Evolutionary conservation across 257 asterid genomes (phyloP).

Genomic region (Pogostemon cablin): DNA sequence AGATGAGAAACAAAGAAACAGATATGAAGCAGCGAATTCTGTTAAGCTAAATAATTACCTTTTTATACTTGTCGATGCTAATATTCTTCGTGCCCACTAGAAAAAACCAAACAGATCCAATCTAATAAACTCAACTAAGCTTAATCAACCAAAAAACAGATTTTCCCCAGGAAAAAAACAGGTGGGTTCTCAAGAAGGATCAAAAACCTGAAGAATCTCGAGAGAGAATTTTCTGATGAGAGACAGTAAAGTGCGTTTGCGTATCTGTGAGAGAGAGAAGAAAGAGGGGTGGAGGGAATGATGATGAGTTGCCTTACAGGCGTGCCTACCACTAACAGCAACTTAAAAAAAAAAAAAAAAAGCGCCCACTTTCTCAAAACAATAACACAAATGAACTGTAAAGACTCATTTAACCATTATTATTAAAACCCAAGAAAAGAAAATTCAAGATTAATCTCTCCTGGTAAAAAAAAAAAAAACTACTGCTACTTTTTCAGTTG

Average conservation of each 20-base stretch:
- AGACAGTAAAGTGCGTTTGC: conserved; percentile 25
- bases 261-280: conserved; percentile 31
- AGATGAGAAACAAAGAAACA: conserved; percentile 24
- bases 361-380: conserved; percentile 38
- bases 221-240: conserved; percentile 27
- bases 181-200: conserved; percentile 35
- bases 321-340: conserved; percentile 88
- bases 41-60: conserved; percentile 37
- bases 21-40: conserved; percentile 14
- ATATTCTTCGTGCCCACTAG: conserved; percentile 35
- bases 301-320: conserved; percentile 66
- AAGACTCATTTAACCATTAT: conserved; percentile 42
- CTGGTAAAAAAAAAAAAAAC: conserved; percentile 20
- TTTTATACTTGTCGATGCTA: conserved; percentile 21
- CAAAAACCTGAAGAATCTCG: conserved; percentile 29
- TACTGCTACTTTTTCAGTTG: conserved; percentile 19
- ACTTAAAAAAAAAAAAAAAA: conserved; percentile 40
- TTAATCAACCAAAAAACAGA: conserved; percentile 39
- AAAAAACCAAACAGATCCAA: conserved; percentile 51
- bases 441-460: conserved; percentile 9
- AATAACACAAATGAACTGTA: conserved; percentile 52
- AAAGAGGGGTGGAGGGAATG: conserved; percentile 54
- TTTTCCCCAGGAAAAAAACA: conserved; percentile 27
- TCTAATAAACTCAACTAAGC: conserved; percentile 39
- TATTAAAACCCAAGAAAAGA: conserved; percentile 1